phyloP scores from a whole-genome alignment of 495 filamentous ascomycete genomes.

The Aspergillus conjunctus region DNA sequence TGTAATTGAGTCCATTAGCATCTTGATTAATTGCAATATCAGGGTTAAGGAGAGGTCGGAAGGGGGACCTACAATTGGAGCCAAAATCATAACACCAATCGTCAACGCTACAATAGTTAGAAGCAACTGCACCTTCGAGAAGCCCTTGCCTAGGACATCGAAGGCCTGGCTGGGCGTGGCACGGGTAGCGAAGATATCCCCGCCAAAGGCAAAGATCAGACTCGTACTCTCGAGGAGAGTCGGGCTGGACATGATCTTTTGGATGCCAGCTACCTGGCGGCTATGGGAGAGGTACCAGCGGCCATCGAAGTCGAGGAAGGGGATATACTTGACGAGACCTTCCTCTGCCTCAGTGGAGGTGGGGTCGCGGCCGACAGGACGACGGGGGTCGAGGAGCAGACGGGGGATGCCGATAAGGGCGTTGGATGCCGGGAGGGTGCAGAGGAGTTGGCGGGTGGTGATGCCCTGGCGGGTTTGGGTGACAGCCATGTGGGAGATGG shows the following conservation, averaged over 20 bases:
- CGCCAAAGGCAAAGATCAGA: constrained; percentile 84
- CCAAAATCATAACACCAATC: constrained; percentile 71
- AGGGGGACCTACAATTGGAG: constrained; percentile 72
- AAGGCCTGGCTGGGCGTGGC: constrained; percentile 84
- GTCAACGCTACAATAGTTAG: constrained; percentile 77
- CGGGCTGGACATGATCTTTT: constrained; percentile 69
- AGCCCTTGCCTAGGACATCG: constrained; percentile 89
- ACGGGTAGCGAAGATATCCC: constrained; percentile 83
- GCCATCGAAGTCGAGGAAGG: constrained; percentile 81
- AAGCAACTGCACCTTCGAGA: constrained; percentile 84
- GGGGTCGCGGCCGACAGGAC: constrained; percentile 82
- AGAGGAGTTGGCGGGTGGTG: constrained; percentile 79
- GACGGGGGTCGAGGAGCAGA: constrained; percentile 77
- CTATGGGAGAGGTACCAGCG: constrained; percentile 80
- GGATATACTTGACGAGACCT: constrained; percentile 74
- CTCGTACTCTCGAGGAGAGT: constrained; percentile 91
- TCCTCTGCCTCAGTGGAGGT: constrained; percentile 78
- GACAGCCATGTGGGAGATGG: constrained; percentile 76
- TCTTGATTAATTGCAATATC: background rate
- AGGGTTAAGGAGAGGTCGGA: background rate
- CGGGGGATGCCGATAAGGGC: constrained; percentile 80
- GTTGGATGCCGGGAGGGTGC: constrained; percentile 67
- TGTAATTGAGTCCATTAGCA: constrained; percentile 13
- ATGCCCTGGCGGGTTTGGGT: constrained; percentile 94
- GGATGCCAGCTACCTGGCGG: constrained; percentile 76